Conservation (phyloP, 1,284 basidiomycete genomes). For the Puccinia sorghi region DNA sequence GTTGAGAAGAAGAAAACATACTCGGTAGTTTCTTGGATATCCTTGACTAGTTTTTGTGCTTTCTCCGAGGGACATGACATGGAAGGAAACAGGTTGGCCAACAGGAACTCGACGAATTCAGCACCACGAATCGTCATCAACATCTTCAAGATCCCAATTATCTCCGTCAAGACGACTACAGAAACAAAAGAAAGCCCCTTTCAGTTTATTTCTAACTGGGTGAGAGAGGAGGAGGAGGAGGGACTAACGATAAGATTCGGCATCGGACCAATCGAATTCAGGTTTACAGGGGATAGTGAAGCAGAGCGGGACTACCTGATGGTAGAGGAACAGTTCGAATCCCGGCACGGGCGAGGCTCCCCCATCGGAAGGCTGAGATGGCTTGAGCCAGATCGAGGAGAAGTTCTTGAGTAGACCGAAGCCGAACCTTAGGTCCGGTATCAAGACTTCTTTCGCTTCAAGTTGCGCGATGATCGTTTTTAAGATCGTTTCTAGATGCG, state of each 20-base stretch:
- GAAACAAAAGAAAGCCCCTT: neutral
- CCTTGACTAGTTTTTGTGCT: constrained; percentile 58
- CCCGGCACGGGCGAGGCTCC: constrained; percentile 69
- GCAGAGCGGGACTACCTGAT: constrained; percentile 76
- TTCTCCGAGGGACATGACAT: constrained; percentile 80
- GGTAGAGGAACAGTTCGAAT: constrained; percentile 90
- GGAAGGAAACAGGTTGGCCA: constrained; percentile 78
- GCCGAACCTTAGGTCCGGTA: constrained; percentile 74
- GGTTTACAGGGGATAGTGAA: constrained; percentile 79
- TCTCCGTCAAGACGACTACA: constrained; percentile 79
- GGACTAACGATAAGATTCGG: constrained; percentile 64
- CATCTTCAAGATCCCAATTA: constrained; percentile 78
- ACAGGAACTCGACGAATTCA: constrained; percentile 81
- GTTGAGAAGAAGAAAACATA: neutral
- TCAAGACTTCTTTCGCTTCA: constrained; percentile 68
- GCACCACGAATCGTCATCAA: constrained; percentile 75
- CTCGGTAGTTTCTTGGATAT: constrained; percentile 31
- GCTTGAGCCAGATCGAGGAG: constrained; percentile 73
- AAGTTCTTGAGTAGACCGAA: constrained; percentile 73
- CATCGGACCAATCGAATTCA: constrained; percentile 83
- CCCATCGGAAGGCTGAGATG: constrained; percentile 52
- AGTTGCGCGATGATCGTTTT: constrained; percentile 66
- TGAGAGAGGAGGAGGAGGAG: neutral
- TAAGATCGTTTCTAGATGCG: constrained; percentile 75
- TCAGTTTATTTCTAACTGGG: neutral